Conservation (phyloP, 2,329 filamentous ascomycete genomes). For the Nemania sp. region DNA sequence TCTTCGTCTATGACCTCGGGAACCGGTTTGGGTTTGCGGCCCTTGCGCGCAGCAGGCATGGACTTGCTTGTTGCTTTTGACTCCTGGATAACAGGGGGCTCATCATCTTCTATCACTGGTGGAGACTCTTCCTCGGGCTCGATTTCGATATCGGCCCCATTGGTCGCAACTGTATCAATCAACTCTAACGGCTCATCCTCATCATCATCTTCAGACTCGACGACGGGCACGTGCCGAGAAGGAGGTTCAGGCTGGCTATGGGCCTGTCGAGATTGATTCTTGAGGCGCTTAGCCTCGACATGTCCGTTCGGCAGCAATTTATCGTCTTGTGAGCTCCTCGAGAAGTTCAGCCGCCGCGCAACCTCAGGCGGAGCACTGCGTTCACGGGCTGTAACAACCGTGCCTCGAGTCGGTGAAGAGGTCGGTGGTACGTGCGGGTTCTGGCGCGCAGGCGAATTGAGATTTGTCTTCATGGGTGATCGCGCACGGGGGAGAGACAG, state of each 20-base stretch:
- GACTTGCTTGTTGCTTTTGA: slow-evolving; percentile 32
- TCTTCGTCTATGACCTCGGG: slow-evolving; percentile 28
- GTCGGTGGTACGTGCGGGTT: slow-evolving; percentile 60
- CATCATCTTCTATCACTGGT: slow-evolving; percentile 32
- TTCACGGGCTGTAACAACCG: slow-evolving; percentile 38
- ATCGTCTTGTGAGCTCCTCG: slow-evolving; percentile 28
- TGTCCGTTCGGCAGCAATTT: slow-evolving; percentile 29
- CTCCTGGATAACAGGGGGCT: slow-evolving; percentile 27
- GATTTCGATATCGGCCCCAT: slow-evolving; percentile 17
- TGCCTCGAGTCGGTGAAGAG: slow-evolving; percentile 53
- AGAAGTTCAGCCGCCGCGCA: slow-evolving; percentile 60
- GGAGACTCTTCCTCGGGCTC: slow-evolving; percentile 10
- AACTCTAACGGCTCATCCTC: slow-evolving; percentile 33
- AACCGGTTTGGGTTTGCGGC: slow-evolving; percentile 34
- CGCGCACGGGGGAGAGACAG: slow-evolving; percentile 51
- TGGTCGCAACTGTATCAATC: slow-evolving; percentile 32
- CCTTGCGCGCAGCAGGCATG: slow-evolving; percentile 29
- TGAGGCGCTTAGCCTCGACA: slow-evolving; percentile 35
- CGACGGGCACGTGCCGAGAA: too few species aligned
- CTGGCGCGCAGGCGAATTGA: slow-evolving; percentile 63
- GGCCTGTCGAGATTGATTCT: slow-evolving; percentile 30
- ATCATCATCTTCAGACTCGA: too few species aligned
- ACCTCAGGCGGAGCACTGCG: slow-evolving; percentile 45
- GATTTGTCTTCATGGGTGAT: slow-evolving; percentile 67
- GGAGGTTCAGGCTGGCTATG: too few species aligned